phyloP scores from a whole-genome alignment of 495 filamentous ascomycete genomes.

The Lophiotrema nucula region DNA sequence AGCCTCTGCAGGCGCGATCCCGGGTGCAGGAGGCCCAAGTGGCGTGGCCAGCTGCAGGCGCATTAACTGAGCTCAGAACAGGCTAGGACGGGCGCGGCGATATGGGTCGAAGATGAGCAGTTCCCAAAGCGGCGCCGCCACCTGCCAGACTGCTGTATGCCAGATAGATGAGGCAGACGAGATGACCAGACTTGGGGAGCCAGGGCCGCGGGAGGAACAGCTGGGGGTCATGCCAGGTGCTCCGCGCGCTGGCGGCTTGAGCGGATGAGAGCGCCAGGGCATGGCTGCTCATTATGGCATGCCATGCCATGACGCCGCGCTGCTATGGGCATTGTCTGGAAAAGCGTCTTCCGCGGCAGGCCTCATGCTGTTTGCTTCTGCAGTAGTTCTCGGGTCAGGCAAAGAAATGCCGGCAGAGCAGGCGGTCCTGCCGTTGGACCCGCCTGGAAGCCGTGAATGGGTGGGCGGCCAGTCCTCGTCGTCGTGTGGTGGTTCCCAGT shows the following conservation, averaged over 20 bases:
- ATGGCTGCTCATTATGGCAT: slow-evolving; percentile 12
- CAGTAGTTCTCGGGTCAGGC: slow-evolving; percentile 25
- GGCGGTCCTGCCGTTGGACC: slow-evolving; percentile 30
- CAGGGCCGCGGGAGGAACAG: slow-evolving; percentile 21
- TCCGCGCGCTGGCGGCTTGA: slow-evolving; percentile 12
- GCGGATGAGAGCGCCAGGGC: background rate
- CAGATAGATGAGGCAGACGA: slow-evolving; percentile 23
- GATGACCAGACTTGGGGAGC: slow-evolving; percentile 14
- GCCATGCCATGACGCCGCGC: slow-evolving; percentile 18
- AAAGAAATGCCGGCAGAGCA: slow-evolving; percentile 29
- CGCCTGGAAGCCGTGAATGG: slow-evolving; percentile 18
- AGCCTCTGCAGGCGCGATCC: slow-evolving; percentile 34
- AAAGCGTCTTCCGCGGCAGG: slow-evolving; percentile 1
- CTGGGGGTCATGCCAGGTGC: slow-evolving; percentile 18
- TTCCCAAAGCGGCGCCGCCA: slow-evolving; percentile 30
- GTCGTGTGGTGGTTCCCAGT: slow-evolving; percentile 15
- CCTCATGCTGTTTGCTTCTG: slow-evolving; percentile 24
- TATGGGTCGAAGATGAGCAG: slow-evolving; percentile 22
- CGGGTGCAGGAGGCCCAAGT: slow-evolving; percentile 25
- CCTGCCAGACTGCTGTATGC: slow-evolving; percentile 19
- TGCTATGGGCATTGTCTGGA: slow-evolving; percentile 20
- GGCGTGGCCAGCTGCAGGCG: slow-evolving; percentile 23
- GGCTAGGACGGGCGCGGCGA: slow-evolving; percentile 16
- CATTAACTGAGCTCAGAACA: slow-evolving; percentile 26
- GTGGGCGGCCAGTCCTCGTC: slow-evolving; percentile 1